Conservation (phyloP, 768 basidiomycete species). For the Leccinum incarnatum region DNA sequence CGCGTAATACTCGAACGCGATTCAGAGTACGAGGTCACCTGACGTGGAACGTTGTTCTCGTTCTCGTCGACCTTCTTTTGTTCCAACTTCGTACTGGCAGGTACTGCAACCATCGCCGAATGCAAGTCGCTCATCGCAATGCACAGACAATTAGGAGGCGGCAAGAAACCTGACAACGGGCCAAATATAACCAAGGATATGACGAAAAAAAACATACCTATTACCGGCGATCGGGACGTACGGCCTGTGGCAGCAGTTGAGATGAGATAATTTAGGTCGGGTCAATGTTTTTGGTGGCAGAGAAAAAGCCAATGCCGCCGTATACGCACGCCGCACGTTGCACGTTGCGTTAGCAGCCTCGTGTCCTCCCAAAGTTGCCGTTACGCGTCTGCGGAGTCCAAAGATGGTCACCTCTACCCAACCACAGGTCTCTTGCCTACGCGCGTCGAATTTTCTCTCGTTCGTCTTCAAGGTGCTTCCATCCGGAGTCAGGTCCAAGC, state of each 20-base stretch:
- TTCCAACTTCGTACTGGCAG: not conserved
- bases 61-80: not conserved
- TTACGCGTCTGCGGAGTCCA: slow-evolving; percentile 19
- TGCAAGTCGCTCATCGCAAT: not conserved
- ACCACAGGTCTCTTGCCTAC: not conserved
- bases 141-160: not conserved
- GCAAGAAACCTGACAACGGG: not conserved
- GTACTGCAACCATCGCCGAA: not conserved
- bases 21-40: not conserved
- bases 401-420: slow-evolving; percentile 4
- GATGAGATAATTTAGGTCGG: slow-evolving; percentile 16
- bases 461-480: not conserved
- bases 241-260: slow-evolving; percentile 5
- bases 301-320: slow-evolving; percentile 14
- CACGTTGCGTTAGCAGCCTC: slow-evolving; percentile 23
- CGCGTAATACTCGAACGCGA: not conserved
- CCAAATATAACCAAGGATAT: not conserved
- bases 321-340: slow-evolving; percentile 11
- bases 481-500: slow-evolving; percentile 4
- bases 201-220: slow-evolving; percentile 7
- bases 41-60: not conserved
- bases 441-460: not conserved
- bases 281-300: slow-evolving; percentile 3
- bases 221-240: not conserved
- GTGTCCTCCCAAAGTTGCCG: slow-evolving; percentile 21